These are phyloP conservation scores for Ceratocystis albifundus DNA, from an alignment of 2,329 filamentous ascomycete species.

Conservation along the genomic window DNA sequence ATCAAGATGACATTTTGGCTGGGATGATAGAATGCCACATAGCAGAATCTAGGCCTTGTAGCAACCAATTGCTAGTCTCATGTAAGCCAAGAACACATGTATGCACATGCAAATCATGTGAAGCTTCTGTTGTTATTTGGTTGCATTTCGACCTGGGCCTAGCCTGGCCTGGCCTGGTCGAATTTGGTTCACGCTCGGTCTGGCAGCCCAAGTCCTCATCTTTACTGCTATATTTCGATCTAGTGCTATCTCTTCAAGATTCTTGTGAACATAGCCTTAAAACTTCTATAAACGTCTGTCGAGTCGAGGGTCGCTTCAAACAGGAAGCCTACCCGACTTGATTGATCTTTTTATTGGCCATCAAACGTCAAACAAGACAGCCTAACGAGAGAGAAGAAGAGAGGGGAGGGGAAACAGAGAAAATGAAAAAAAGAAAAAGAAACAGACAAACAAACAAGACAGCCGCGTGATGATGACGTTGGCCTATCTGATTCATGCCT, in stretches of 20 bases:
- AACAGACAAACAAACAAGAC: not conserved
- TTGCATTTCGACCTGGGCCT: not conserved
- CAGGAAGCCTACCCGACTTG: not conserved
- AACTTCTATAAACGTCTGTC: not conserved
- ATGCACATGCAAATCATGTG: not conserved
- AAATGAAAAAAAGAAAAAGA: not conserved
- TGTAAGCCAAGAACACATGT: not conserved
- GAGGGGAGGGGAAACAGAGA: not conserved
- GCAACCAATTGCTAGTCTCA: not conserved
- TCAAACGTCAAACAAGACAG: not conserved
- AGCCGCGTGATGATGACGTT: not conserved
- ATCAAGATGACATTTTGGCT: no score
- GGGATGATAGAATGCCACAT: no score
- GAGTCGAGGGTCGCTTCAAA: not conserved
- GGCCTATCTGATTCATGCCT: not conserved
- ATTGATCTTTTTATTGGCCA: not conserved
- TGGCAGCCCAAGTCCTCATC: not conserved
- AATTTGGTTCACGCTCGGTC: not conserved
- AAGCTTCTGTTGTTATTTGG: not conserved
- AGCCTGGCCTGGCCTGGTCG: not conserved
- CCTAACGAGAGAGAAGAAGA: not conserved
- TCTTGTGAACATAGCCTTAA: not conserved
- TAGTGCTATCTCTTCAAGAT: no score
- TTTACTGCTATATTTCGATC: not conserved
- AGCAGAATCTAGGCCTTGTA: not conserved